These are phyloP conservation scores for Lachnellula occidentalis DNA, from an alignment of 2,329 filamentous ascomycete genomes.

Conservation along the genomic window DNA sequence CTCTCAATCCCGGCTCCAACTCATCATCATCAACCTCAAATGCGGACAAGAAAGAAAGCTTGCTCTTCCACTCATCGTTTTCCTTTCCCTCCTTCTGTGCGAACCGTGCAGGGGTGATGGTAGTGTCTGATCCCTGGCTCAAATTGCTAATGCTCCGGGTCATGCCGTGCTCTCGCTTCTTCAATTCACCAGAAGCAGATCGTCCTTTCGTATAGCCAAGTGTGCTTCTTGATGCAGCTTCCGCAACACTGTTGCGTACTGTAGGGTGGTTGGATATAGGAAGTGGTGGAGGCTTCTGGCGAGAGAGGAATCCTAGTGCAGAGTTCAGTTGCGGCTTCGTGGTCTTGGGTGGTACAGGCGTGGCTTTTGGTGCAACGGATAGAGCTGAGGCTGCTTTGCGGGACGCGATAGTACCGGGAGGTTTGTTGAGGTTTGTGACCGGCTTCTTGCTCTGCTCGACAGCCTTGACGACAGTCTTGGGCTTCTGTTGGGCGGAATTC, in stretches of 20 bases:
- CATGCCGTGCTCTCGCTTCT: slow-evolving; percentile 12
- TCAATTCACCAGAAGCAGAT: slow-evolving; percentile 38
- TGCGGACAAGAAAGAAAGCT: slow-evolving; percentile 51
- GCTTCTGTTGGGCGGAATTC: slow-evolving; percentile 15
- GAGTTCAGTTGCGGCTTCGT: slow-evolving; percentile 33
- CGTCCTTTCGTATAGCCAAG: slow-evolving; percentile 81
- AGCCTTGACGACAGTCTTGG: slow-evolving; percentile 6
- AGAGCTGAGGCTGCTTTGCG: slow-evolving; percentile 50
- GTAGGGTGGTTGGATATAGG: slow-evolving; percentile 42
- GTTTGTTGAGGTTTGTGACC: slow-evolving; percentile 19
- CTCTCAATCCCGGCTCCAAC: slow-evolving; percentile 24
- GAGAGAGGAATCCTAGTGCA: slow-evolving; percentile 30
- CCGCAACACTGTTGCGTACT: slow-evolving; percentile 55
- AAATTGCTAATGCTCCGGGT: slow-evolving; percentile 29
- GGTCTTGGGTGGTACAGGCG: slow-evolving; percentile 26
- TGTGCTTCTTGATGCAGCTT: slow-evolving; percentile 69
- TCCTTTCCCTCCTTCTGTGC: slow-evolving; percentile 30
- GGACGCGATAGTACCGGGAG: slow-evolving; percentile 49
- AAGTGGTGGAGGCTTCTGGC: slow-evolving; percentile 37
- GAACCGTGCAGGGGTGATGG: slow-evolving; percentile 44
- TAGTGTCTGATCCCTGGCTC: slow-evolving; percentile 37
- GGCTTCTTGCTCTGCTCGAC: slow-evolving; percentile 19
- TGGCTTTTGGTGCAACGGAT: slow-evolving; percentile 35
- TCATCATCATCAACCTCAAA: slow-evolving; percentile 48
- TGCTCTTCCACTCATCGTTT: slow-evolving; percentile 34